These are phyloP conservation scores for Magnusiomyces clavatus DNA, from an alignment of 1,139 yeast species.

Conservation along the genomic window DNA sequence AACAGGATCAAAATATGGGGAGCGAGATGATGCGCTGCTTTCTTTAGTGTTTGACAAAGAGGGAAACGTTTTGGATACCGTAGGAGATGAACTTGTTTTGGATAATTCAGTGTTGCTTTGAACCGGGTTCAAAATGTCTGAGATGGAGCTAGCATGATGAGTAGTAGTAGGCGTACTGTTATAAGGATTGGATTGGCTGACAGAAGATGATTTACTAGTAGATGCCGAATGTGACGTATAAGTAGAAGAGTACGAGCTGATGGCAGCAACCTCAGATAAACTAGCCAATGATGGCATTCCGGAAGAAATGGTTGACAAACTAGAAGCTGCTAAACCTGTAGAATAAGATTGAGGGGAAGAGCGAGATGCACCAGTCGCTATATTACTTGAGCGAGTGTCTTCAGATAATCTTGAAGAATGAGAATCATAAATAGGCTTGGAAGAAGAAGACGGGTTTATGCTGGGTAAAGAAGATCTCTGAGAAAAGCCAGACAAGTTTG, in stretches of 20 bases:
- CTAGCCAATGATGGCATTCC: constrained; percentile 5
- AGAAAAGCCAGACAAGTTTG: constrained; percentile 6
- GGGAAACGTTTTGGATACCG: too few species aligned
- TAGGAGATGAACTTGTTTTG: neutral
- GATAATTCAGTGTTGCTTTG: neutral
- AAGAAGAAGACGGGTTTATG: constrained; percentile 7
- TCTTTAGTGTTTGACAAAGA: neutral
- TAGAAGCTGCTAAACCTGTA: too few species aligned
- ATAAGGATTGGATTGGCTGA: neutral
- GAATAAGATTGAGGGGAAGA: too few species aligned
- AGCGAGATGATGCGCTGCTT: neutral
- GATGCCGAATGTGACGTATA: neutral
- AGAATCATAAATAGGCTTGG: too few species aligned
- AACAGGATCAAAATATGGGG: constrained; percentile 5
- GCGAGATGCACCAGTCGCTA: too few species aligned
- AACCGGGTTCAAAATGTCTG: constrained; percentile 5
- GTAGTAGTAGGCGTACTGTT: constrained; percentile 3
- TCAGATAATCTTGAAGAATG: too few species aligned
- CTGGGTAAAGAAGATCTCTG: constrained; percentile 1
- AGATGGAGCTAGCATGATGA: constrained; percentile 1
- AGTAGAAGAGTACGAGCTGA: constrained; percentile 6
- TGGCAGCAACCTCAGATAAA: constrained; percentile 8
- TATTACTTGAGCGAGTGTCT: too few species aligned
- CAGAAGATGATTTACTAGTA: neutral
- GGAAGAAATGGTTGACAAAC: too few species aligned